A percentile compares a stretch with the other conserved stretches of the same genome.
These are phyloP conservation scores for Cladosporium sp. DNA, from an alignment of 2,329 filamentous ascomycete genomes.

Conservation along the genomic window DNA sequence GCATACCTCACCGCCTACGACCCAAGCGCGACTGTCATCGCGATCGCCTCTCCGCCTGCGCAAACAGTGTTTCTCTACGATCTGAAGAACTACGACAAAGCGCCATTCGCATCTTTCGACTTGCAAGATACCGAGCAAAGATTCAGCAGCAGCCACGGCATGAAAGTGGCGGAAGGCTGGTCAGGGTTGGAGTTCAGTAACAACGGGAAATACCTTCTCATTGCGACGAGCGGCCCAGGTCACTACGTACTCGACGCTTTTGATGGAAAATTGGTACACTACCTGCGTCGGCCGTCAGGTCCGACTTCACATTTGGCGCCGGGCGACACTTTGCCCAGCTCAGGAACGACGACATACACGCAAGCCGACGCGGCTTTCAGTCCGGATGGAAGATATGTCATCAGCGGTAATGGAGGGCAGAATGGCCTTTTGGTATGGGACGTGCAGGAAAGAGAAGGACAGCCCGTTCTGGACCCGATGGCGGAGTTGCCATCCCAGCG, in stretches of 20 bases:
- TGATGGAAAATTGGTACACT: constrained; percentile 60
- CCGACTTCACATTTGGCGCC: constrained; percentile 32
- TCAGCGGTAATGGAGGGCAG: constrained; percentile 65
- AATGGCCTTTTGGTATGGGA: constrained; percentile 86
- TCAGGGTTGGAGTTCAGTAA: constrained; percentile 94
- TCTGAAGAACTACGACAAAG: constrained; percentile 86
- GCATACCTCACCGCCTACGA: constrained; percentile 87
- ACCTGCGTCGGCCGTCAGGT: constrained; percentile 29
- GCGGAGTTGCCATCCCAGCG: constrained; percentile 60
- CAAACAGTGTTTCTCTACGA: constrained; percentile 87
- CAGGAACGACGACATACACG: constrained; percentile 46
- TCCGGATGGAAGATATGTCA: constrained; percentile 81
- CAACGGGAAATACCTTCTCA: constrained; percentile 80
- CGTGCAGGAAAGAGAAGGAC: constrained; percentile 54
- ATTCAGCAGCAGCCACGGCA: constrained; percentile 46
- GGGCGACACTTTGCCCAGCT: constrained; percentile 41
- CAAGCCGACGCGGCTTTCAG: constrained; percentile 83
- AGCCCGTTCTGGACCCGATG: constrained; percentile 58
- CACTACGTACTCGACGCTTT: constrained; percentile 96
- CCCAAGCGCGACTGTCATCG: constrained; percentile 87
- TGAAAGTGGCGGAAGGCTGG: constrained; percentile 60
- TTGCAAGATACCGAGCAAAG: constrained; percentile 61
- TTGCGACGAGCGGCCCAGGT: constrained; percentile 77
- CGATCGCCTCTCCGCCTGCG: constrained; percentile 76
- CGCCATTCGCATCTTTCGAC: constrained; percentile 84